Evolutionary conservation across 23 red algal genomes (phyloP).

Genomic region (Cyanidiococcus yangmingshanensis): DNA sequence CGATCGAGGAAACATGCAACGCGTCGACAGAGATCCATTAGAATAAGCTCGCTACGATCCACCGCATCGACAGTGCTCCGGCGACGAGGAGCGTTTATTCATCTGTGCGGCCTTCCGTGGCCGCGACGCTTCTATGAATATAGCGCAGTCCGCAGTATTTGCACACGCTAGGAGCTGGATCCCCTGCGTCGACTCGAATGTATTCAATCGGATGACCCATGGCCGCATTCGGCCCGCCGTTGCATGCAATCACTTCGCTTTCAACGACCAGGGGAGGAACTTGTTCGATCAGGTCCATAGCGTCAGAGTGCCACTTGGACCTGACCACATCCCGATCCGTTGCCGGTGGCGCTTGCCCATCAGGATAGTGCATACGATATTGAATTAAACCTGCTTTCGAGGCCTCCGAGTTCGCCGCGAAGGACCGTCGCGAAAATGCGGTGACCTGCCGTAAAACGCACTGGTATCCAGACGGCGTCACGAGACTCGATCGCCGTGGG

Average conservation of each 20-base stretch:
- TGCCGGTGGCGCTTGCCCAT: conserved; percentile 14
- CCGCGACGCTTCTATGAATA: background rate
- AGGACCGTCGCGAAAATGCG: background rate
- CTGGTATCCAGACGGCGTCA: no score
- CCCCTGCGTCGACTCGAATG: conserved; percentile 28
- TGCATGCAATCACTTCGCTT: conserved; percentile 19
- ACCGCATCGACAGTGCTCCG: no score
- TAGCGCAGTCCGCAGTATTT: conserved; percentile 52
- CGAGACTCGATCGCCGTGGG: no score
- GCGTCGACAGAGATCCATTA: no score
- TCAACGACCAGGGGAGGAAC: conserved; percentile 35
- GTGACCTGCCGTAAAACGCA: no score
- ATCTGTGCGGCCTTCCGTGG: no score
- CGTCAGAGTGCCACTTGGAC: conserved; percentile 44
- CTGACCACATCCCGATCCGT: conserved; percentile 20
- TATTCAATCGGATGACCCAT: conserved; percentile 46
- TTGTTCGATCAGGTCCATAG: conserved; percentile 37
- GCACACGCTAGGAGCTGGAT: conserved; percentile 32
- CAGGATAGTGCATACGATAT: conserved; percentile 21
- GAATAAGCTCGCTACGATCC: no score
- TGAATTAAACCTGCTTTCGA: background rate
- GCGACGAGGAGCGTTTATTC: no score
- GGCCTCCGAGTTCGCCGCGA: background rate
- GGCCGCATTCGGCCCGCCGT: conserved; percentile 18
- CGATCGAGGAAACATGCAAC: no score